Evolutionary conservation across 805 yeast genomes (phyloP).

Genomic region (Pichia manshurica): DNA sequence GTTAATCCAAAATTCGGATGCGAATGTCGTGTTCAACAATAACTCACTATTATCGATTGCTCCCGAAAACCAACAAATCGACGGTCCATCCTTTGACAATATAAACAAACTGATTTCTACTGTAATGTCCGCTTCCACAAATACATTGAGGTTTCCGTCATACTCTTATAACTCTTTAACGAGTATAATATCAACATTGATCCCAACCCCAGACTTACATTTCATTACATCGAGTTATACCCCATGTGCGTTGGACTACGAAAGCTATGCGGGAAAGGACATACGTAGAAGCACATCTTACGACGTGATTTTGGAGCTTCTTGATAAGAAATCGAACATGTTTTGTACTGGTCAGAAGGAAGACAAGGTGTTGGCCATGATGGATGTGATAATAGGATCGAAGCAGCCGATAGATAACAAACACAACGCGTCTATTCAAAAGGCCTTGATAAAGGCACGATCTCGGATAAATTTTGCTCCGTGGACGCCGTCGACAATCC

Average conservation of each 20-base stretch:
- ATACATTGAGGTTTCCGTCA: slow-evolving; percentile 78
- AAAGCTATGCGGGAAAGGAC: slow-evolving; percentile 39
- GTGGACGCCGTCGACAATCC: slow-evolving; percentile 76
- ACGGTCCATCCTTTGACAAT: slow-evolving; percentile 64
- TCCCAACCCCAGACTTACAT: slow-evolving; percentile 83
- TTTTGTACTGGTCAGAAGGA: slow-evolving; percentile 40
- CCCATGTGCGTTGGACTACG: slow-evolving; percentile 66
- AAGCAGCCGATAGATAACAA: background rate
- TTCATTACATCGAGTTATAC: slow-evolving; percentile 66
- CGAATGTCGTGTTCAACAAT: slow-evolving; percentile 82
- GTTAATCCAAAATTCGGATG: slow-evolving; percentile 75
- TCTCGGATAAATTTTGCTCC: slow-evolving; percentile 73
- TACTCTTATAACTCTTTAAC: slow-evolving; percentile 84
- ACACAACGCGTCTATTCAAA: slow-evolving; percentile 39
- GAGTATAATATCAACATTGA: slow-evolving; percentile 70
- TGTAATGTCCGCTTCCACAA: slow-evolving; percentile 77
- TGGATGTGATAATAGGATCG: slow-evolving; percentile 65
- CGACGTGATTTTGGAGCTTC: slow-evolving; percentile 76
- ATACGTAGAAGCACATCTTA: slow-evolving; percentile 68
- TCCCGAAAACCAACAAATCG: slow-evolving; percentile 48
- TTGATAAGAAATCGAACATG: slow-evolving; percentile 75
- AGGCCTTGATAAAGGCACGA: slow-evolving; percentile 50
- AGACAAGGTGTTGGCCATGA: slow-evolving; percentile 52
- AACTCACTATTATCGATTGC: slow-evolving; percentile 76
- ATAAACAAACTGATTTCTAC: slow-evolving; percentile 83